These are phyloP conservation scores for Phytopythium kandeliae DNA, from an alignment of 352 stramenopile species.

Conservation along the genomic window DNA sequence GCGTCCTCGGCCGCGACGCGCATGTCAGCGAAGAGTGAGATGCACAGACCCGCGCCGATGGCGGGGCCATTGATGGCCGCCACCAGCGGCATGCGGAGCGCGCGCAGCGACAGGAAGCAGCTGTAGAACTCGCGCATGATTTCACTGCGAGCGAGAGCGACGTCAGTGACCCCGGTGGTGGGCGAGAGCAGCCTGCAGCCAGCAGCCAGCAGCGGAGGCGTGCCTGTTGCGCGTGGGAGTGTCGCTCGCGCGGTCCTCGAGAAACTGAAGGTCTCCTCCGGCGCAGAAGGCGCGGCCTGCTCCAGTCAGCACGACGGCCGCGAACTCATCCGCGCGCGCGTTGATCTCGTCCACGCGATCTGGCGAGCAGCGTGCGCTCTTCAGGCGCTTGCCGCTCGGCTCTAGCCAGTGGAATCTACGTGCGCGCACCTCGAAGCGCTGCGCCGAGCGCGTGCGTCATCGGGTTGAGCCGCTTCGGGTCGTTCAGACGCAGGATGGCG, in stretches of 20 bases:
- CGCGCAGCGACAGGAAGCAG: slow-evolving; percentile 73
- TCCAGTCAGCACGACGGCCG: slow-evolving; percentile 74
- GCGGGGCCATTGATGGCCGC: slow-evolving; percentile 81
- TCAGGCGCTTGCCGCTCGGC: not conserved
- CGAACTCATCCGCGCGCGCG: slow-evolving; percentile 35
- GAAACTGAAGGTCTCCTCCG: slow-evolving; percentile 80
- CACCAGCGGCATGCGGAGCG: slow-evolving; percentile 76
- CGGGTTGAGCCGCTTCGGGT: slow-evolving; percentile 81
- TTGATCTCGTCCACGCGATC: slow-evolving; percentile 49
- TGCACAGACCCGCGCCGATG: slow-evolving; percentile 73
- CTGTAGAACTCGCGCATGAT: slow-evolving; percentile 85
- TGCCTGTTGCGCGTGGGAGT: slow-evolving; percentile 73
- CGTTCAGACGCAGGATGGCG: slow-evolving; percentile 60
- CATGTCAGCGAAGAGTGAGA: slow-evolving; percentile 83
- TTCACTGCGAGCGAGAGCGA: no score
- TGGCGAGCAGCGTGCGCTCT: not conserved
- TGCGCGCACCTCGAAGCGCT: slow-evolving; percentile 32
- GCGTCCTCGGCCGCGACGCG: slow-evolving; percentile 52
- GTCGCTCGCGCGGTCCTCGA: slow-evolving; percentile 51
- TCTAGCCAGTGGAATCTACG: no score
- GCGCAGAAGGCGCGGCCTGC: slow-evolving; percentile 80
- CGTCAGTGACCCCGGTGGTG: no score
- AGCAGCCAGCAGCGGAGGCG: no score
- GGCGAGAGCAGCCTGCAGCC: no score
- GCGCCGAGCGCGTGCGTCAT: slow-evolving; percentile 82